Percentiles rank a stretch among this genome's conserved stretches.
Evolutionary conservation across 352 stramenopile genomes (phyloP).

Genomic region (Pythium angustatum): DNA sequence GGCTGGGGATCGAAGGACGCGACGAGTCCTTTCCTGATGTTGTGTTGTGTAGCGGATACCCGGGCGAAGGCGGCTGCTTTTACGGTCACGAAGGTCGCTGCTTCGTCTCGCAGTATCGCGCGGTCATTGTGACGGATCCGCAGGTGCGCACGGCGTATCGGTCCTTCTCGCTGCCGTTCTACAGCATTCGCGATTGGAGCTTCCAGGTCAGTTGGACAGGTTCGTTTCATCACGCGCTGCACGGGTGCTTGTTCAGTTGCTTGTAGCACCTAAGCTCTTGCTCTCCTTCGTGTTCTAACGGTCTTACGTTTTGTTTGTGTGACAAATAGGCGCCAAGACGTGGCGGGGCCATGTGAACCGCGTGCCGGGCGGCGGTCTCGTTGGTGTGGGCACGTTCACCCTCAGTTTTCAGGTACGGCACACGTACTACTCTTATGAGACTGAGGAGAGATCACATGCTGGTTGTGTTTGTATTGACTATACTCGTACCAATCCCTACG

Average conservation of each 20-base stretch:
- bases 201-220: conserved; percentile 67
- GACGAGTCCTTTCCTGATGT: neutral
- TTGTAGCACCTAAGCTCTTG: too few relatives aligned
- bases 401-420: conserved; percentile 56
- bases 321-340: conserved; percentile 44
- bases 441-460: too few relatives aligned
- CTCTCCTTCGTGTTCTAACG: too few relatives aligned
- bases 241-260: too few relatives aligned
- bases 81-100: conserved; percentile 67
- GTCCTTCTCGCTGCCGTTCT: conserved; percentile 80
- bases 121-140: conserved; percentile 63
- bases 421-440: neutral
- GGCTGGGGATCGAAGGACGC: neutral
- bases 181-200: conserved; percentile 71
- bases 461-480: neutral
- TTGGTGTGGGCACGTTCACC: conserved; percentile 59
- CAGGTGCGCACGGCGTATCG: conserved; percentile 44
- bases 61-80: conserved; percentile 80
- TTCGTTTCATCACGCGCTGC: conserved; percentile 26
- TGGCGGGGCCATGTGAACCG: conserved; percentile 73
- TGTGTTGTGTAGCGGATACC: conserved; percentile 54
- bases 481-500: neutral
- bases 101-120: conserved; percentile 78
- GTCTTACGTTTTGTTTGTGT: neutral
- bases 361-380: conserved; percentile 65